Percentiles rank a stretch among this genome's conserved stretches.
phyloP scores from a whole-genome alignment of 2,329 filamentous ascomycete genomes.

The Aphanocladium album region DNA sequence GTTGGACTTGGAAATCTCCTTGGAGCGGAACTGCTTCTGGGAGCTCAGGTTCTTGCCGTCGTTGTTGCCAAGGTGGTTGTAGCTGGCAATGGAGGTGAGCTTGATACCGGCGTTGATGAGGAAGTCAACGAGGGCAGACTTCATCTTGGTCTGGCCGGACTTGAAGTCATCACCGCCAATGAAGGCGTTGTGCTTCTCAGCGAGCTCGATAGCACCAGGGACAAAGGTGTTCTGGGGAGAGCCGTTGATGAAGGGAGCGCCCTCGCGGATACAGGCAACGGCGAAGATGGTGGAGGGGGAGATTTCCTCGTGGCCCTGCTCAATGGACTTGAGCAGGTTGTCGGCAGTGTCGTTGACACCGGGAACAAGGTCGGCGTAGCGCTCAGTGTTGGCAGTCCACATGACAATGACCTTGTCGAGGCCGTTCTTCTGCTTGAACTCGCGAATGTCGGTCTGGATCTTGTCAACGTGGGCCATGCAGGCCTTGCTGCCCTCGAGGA shows the following conservation, averaged over 20 bases:
- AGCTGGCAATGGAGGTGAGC: slow-evolving; percentile 95
- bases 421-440: slow-evolving; percentile 80
- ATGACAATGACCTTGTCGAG: slow-evolving; percentile 96
- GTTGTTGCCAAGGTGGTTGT: slow-evolving; percentile 99
- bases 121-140: slow-evolving; percentile 97
- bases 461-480: slow-evolving; percentile 84
- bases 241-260: slow-evolving; percentile 94
- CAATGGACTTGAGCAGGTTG: slow-evolving; percentile 84
- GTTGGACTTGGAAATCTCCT: slow-evolving; percentile 99
- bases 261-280: slow-evolving; percentile 87
- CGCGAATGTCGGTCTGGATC: slow-evolving; percentile 86
- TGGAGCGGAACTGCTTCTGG: slow-evolving; percentile 97
- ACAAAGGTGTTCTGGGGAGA: slow-evolving; percentile 99
- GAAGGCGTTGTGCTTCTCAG: slow-evolving; percentile 80
- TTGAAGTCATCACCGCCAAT: slow-evolving; percentile 99
- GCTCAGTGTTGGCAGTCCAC: slow-evolving; percentile 99
- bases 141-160: slow-evolving; percentile 99
- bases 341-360: slow-evolving; percentile 97
- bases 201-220: slow-evolving; percentile 82
- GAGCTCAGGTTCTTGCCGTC: slow-evolving; percentile 98
- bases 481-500: slow-evolving; percentile 78
- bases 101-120: slow-evolving; percentile 98
- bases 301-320: slow-evolving; percentile 83
- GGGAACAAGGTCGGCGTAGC: slow-evolving; percentile 79
- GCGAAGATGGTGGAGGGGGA: slow-evolving; percentile 94